These are phyloP conservation scores for Coemansia sp. DNA, from an alignment of 192 early-diverging fungal genomes.

Conservation along the genomic window DNA sequence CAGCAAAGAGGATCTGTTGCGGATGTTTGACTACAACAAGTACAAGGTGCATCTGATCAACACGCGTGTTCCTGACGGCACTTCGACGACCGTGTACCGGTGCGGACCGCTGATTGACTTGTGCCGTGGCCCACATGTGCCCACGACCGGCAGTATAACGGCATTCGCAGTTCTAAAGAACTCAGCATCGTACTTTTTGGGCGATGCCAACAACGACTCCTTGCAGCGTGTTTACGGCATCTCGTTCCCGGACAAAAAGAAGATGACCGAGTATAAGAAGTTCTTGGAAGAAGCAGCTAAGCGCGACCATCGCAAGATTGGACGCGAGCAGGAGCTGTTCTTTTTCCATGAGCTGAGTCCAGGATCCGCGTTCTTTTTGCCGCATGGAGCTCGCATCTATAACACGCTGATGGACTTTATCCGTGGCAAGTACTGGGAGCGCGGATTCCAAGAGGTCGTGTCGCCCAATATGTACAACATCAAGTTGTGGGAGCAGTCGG, in stretches of 20 bases:
- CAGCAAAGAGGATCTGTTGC: constrained; percentile 84
- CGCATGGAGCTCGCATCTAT: constrained; percentile 95
- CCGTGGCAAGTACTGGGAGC: constrained; percentile 80
- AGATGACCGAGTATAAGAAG: constrained; percentile 92
- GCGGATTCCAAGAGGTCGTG: constrained; percentile 96
- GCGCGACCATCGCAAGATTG: constrained; percentile 96
- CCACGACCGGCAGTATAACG: constrained; percentile 91
- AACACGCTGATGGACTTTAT: constrained; percentile 92
- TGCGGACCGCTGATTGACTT: constrained; percentile 98
- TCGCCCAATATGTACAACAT: constrained; percentile 98
- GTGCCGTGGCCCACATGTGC: constrained; percentile 93
- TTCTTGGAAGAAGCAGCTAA: constrained; percentile 96
- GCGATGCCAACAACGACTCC: constrained; percentile 95
- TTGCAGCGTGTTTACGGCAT: constrained; percentile 98
- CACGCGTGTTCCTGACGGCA: constrained; percentile 85
- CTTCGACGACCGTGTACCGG: constrained; percentile 95
- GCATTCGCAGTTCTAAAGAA: constrained; percentile 92
- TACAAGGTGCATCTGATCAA: constrained; percentile 97
- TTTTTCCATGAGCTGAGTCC: constrained; percentile 96
- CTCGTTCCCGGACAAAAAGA: constrained; percentile 98
- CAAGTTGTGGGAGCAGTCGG: constrained; percentile 94
- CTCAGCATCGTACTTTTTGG: constrained; percentile 98
- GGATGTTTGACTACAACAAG: constrained; percentile 98
- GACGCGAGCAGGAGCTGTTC: constrained; percentile 96
- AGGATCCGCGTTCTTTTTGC: constrained; percentile 91